Evolutionary conservation across 2,329 filamentous ascomycete species (phyloP).

Genomic region (Alternaria sp.): DNA sequence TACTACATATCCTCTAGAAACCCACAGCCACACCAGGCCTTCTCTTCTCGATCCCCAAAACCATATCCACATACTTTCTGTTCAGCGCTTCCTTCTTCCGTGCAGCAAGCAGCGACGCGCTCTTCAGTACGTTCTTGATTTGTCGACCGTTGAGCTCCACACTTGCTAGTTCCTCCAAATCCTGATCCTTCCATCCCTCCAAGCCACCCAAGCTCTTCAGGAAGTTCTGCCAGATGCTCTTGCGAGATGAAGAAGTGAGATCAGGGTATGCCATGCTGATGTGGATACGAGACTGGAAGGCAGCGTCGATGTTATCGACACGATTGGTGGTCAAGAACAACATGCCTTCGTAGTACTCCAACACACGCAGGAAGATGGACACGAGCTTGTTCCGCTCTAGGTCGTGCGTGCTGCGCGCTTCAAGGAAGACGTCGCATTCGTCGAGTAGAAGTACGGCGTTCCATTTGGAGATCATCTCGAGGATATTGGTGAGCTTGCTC

Average conservation of each 20-base stretch:
- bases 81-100: constrained; percentile 27
- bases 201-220: constrained; percentile 14
- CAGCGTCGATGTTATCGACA: constrained; percentile 34
- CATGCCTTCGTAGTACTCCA: constrained; percentile 40
- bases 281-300: constrained; percentile 39
- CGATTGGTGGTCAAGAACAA: constrained; percentile 45
- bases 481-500: constrained; percentile 52
- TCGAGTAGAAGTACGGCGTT: constrained; percentile 62
- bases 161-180: constrained; percentile 48
- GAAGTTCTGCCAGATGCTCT: constrained; percentile 38
- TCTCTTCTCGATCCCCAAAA: constrained; percentile 35
- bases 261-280: constrained; percentile 34
- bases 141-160: constrained; percentile 57
- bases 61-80: constrained; percentile 31
- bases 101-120: constrained; percentile 28
- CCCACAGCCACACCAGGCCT: constrained; percentile 12
- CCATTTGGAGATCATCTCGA: constrained; percentile 59
- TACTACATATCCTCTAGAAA: not conserved
- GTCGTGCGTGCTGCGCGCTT: constrained; percentile 51
- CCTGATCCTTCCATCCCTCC: constrained; percentile 24
- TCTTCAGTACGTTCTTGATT: constrained; percentile 55
- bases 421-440: constrained; percentile 67
- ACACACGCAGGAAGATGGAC: constrained; percentile 39
- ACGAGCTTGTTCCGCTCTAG: constrained; percentile 46
- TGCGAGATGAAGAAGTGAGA: constrained; percentile 21